Conservation (phyloP, 2,329 filamentous ascomycete genomes). For the Arthrobotrys iridis region DNA sequence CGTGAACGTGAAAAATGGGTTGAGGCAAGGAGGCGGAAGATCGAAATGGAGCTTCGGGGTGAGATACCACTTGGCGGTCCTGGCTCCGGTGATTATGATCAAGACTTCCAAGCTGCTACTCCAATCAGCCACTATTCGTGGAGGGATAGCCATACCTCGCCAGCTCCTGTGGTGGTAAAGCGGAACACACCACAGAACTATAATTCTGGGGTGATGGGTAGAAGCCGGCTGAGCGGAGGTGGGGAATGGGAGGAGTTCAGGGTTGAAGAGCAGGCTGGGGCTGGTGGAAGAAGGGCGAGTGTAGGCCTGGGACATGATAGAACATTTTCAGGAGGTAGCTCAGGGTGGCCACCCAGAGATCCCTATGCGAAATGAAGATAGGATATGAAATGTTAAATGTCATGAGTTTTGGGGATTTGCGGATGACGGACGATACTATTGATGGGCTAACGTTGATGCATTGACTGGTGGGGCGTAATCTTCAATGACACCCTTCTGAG, state of each 20-base stretch:
- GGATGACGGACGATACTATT: background rate
- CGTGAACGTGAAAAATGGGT: slow-evolving; percentile 52
- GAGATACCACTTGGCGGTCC: background rate
- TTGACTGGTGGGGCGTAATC: background rate
- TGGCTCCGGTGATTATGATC: slow-evolving; percentile 29
- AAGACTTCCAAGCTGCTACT: slow-evolving; percentile 44
- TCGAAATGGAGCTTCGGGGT: slow-evolving; percentile 34
- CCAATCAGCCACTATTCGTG: slow-evolving; percentile 52
- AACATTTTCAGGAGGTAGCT: slow-evolving; percentile 36
- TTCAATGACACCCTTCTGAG: background rate
- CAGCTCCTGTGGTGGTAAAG: slow-evolving; percentile 46
- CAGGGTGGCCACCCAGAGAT: slow-evolving; percentile 36
- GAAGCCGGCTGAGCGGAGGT: slow-evolving; percentile 46
- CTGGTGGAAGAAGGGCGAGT: slow-evolving; percentile 31
- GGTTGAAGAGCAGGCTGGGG: slow-evolving; percentile 31
- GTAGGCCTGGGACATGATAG: slow-evolving; percentile 39
- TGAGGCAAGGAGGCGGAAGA: slow-evolving; percentile 41
- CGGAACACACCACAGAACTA: slow-evolving; percentile 37
- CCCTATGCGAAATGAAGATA: slow-evolving; percentile 18
- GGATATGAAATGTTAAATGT: background rate
- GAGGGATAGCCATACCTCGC: slow-evolving; percentile 46
- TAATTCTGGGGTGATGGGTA: slow-evolving; percentile 22
- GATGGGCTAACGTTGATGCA: background rate
- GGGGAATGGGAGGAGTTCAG: slow-evolving; percentile 54
- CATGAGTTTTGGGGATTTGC: background rate